A percentile compares a stretch with the other conserved stretches of the same genome.
These are phyloP conservation scores for Lophiotrema nucula DNA, from an alignment of 495 filamentous ascomycete genomes.

Conservation along the genomic window DNA sequence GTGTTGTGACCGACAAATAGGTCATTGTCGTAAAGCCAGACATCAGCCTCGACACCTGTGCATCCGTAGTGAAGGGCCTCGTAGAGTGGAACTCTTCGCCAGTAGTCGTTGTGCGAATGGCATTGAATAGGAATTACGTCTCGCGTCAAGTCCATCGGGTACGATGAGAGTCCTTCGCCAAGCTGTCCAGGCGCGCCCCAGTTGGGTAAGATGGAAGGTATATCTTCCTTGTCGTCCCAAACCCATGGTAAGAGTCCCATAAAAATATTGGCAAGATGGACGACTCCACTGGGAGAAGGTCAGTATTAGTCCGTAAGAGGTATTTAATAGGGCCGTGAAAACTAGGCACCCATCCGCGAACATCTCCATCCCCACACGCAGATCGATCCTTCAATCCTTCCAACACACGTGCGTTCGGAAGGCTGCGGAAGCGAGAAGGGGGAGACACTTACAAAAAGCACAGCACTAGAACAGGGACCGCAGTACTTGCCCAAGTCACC, in stretches of 20 bases:
- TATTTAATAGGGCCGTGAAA: too few species aligned
- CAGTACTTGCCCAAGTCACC: conserved; percentile 4
- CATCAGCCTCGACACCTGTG: conserved; percentile 76
- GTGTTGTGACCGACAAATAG: conserved; percentile 49
- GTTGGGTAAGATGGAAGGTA: conserved; percentile 50
- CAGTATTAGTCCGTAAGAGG: background rate
- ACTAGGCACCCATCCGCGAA: too few species aligned
- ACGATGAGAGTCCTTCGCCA: conserved; percentile 54
- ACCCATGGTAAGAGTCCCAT: conserved; percentile 53
- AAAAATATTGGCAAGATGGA: conserved; percentile 49
- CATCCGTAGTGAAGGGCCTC: conserved; percentile 67
- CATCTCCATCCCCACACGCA: too few species aligned
- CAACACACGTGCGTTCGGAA: conserved; percentile 5
- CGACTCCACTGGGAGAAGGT: conserved; percentile 35
- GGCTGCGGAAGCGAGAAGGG: background rate
- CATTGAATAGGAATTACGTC: conserved; percentile 68
- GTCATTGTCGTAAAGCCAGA: conserved; percentile 65
- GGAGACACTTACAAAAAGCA: conserved; percentile 29
- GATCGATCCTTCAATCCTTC: too few species aligned
- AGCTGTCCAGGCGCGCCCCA: conserved; percentile 53
- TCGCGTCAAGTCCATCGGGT: conserved; percentile 73
- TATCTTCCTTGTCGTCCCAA: conserved; percentile 59
- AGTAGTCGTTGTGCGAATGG: conserved; percentile 91
- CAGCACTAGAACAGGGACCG: conserved; percentile 13
- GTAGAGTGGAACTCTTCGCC: conserved; percentile 72